Percentiles rank a stretch among this genome's conserved stretches.
Conservation (phyloP, 192 early-diverging fungal species). For the Backusella sp. region DNA sequence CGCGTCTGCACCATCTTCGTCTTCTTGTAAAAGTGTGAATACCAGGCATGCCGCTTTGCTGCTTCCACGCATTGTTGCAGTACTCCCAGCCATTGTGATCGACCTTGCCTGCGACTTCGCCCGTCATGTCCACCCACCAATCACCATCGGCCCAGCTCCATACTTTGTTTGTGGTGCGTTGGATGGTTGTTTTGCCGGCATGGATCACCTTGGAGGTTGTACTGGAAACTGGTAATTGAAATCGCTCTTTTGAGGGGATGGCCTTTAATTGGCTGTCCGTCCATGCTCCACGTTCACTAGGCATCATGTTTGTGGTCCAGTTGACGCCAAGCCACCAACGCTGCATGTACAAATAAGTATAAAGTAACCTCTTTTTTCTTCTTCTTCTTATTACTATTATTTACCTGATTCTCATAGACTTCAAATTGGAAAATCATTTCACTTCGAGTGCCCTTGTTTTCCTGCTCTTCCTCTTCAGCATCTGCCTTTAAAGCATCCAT, state of each 20-base stretch:
- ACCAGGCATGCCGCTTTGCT: slow-evolving; percentile 39
- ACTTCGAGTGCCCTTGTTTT: neutral
- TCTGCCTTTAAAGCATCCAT: neutral
- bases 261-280: slow-evolving; percentile 50
- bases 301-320: slow-evolving; percentile 59
- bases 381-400: no score
- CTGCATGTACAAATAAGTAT: neutral
- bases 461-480: neutral
- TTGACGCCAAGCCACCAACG: slow-evolving; percentile 56
- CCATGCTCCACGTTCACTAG: slow-evolving; percentile 48
- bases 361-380: neutral
- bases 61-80: slow-evolving; percentile 55
- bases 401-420: slow-evolving; percentile 38
- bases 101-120: slow-evolving; percentile 20
- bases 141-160: slow-evolving; percentile 53
- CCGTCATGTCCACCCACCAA: slow-evolving; percentile 51
- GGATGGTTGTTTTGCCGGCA: neutral
- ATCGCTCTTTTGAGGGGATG: slow-evolving; percentile 46
- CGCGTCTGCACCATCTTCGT: slow-evolving; percentile 51
- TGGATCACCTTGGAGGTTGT: slow-evolving; percentile 6
- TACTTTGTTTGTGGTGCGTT: slow-evolving; percentile 37
- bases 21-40: slow-evolving; percentile 52
- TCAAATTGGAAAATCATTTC: slow-evolving; percentile 38
- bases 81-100: slow-evolving; percentile 59
- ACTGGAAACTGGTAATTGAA: slow-evolving; percentile 42